phyloP scores from a whole-genome alignment of 768 basidiomycete species.

The Goffeauzyma gilvescens region DNA sequence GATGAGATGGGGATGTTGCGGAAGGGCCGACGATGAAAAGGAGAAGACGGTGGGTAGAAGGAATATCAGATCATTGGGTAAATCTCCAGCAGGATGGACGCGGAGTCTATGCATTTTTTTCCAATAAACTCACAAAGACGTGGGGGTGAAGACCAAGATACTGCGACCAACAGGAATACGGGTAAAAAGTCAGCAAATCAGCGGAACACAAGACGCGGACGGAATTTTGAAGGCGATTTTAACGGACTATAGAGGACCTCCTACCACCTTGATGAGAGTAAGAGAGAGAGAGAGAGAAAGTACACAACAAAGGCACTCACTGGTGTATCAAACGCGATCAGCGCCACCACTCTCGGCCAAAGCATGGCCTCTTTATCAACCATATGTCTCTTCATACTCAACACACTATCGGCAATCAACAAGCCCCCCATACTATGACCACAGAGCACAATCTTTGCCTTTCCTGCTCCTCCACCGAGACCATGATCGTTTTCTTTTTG shows the following conservation, averaged over 20 bases:
- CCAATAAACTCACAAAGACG: slow-evolving; percentile 39
- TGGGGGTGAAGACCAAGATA: slow-evolving; percentile 71
- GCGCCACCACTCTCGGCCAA: slow-evolving; percentile 76
- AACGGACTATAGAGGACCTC: too few species aligned
- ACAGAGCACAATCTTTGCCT: slow-evolving; percentile 62
- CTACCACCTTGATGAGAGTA: neutral
- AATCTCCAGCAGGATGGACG: slow-evolving; percentile 11
- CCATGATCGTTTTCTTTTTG: slow-evolving; percentile 61
- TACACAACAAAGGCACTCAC: slow-evolving; percentile 37
- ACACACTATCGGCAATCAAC: slow-evolving; percentile 62
- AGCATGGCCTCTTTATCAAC: slow-evolving; percentile 44
- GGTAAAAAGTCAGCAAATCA: neutral
- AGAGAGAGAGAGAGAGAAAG: neutral
- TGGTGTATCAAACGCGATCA: slow-evolving; percentile 76
- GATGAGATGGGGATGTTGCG: neutral
- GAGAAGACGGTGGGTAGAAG: neutral
- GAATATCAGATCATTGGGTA: slow-evolving; percentile 17
- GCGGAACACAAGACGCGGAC: slow-evolving; percentile 4
- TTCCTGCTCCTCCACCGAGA: slow-evolving; percentile 38
- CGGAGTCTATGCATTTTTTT: neutral
- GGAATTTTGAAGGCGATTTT: too few species aligned
- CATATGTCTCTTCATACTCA: slow-evolving; percentile 53
- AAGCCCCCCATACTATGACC: slow-evolving; percentile 90
- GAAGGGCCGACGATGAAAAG: neutral
- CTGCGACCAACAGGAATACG: too few species aligned